These are phyloP conservation scores for Penstemon eatonii DNA, from an alignment of 257 asterid genomes.

Conservation along the genomic window DNA sequence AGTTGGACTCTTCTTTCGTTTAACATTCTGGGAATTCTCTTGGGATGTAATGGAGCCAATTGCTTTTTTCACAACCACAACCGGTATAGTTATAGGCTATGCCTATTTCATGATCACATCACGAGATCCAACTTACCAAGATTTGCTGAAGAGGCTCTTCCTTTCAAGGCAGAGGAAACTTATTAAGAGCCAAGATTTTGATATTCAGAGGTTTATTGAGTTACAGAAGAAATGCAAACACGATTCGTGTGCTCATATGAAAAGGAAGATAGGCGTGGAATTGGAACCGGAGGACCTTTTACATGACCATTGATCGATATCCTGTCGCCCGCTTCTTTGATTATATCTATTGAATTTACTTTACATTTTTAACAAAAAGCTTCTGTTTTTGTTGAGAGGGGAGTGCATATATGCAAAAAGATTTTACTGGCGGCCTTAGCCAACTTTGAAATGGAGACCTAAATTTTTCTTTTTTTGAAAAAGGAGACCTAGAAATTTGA, in stretches of 20 bases:
- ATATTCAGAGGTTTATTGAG: constrained; percentile 66
- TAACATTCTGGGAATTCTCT: constrained; percentile 94
- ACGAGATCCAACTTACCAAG: constrained; percentile 85
- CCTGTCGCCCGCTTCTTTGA: not conserved
- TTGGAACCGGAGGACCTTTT: constrained; percentile 60
- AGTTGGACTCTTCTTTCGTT: constrained; percentile 86
- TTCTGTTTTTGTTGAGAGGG: constrained; percentile 25
- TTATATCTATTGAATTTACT: not conserved
- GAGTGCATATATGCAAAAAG: constrained; percentile 15
- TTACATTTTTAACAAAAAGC: constrained; percentile 21
- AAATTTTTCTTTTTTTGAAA: constrained; percentile 20
- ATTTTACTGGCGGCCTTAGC: constrained; percentile 26
- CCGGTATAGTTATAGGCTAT: constrained; percentile 78
- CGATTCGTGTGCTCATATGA: constrained; percentile 47
- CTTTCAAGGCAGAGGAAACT: constrained; percentile 89
- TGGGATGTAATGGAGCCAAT: constrained; percentile 99
- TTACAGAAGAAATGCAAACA: constrained; percentile 62
- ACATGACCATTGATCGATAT: constrained; percentile 46
- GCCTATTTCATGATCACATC: constrained; percentile 85
- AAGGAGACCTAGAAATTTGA: not conserved
- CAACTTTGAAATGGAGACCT: constrained; percentile 17
- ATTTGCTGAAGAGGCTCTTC: constrained; percentile 73
- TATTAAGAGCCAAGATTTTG: constrained; percentile 63
- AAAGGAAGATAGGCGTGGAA: constrained; percentile 51
- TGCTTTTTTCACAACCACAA: constrained; percentile 73